Evolutionary conservation across 257 asterid species (phyloP).

Genomic region (Nemophila menziesii): DNA sequence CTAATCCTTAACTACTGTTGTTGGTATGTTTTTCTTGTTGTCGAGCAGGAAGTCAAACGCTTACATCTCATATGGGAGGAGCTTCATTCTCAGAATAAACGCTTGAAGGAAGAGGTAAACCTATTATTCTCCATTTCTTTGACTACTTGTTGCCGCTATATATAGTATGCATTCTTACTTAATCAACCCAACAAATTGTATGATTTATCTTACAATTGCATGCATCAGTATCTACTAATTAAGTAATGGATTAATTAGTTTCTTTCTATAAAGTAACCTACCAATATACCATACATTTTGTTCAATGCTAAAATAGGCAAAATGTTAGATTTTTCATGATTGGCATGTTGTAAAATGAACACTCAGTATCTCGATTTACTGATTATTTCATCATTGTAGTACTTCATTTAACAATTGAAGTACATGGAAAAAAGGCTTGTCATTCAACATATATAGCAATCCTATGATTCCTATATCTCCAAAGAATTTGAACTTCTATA

Average conservation of each 20-base stretch:
- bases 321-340: no score
- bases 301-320: no score
- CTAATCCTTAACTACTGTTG: neutral
- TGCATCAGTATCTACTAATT: neutral
- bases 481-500: no score
- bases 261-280: no score
- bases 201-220: neutral
- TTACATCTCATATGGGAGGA: conserved; percentile 34
- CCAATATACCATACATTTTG: no score
- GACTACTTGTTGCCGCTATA: neutral
- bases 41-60: conserved; percentile 40
- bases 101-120: conserved; percentile 60
- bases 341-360: no score
- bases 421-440: no score
- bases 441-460: no score
- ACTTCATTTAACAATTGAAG: no score
- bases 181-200: neutral
- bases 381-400: no score
- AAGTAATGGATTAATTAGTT: neutral
- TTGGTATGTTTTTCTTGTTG: neutral
- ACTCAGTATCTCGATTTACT: no score
- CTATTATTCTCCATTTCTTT: neutral
- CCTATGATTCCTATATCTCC: no score
- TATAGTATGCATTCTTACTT: neutral
- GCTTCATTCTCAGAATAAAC: conserved; percentile 32